Evolutionary conservation across 495 filamentous ascomycete genomes (phyloP).

Genomic region (Mytilinidion resinicola): DNA sequence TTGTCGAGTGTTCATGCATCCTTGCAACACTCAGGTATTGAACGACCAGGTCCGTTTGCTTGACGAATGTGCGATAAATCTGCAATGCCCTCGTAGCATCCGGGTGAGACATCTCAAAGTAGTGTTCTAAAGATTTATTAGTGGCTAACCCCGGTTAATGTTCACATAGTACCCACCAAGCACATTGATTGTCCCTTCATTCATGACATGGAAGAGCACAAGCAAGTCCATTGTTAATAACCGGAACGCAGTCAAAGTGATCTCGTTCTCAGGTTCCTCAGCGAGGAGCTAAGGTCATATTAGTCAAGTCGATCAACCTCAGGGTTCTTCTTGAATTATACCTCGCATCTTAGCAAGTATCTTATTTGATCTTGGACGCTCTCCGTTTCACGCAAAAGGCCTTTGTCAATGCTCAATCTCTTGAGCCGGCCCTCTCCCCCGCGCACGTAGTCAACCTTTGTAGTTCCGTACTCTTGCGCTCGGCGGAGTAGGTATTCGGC

Average conservation of each 20-base stretch:
- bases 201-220: constrained; percentile 88
- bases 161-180: constrained; percentile 54
- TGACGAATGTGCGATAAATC: constrained; percentile 90
- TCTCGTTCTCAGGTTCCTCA: constrained; percentile 91
- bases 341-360: constrained; percentile 82
- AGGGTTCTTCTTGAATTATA: constrained; percentile 40
- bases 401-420: constrained; percentile 84
- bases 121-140: constrained; percentile 62
- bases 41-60: constrained; percentile 88
- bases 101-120: constrained; percentile 93
- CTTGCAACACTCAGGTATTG: constrained; percentile 81
- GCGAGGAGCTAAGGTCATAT: constrained; percentile 63
- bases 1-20: constrained; percentile 82
- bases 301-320: constrained; percentile 12
- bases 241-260: constrained; percentile 91
- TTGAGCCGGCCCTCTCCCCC: constrained; percentile 76
- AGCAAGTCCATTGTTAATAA: constrained; percentile 86
- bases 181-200: constrained; percentile 96
- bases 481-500: constrained; percentile 77
- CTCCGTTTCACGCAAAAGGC: constrained; percentile 87
- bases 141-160: constrained; percentile 15
- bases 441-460: constrained; percentile 84
- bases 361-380: constrained; percentile 82
- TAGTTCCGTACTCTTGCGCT: constrained; percentile 72
- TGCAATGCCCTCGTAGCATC: constrained; percentile 88